A percentile compares a stretch with the other conserved stretches of the same genome.
Conservation (phyloP, 2,329 filamentous ascomycete species). For the Diaporthe australafricana region DNA sequence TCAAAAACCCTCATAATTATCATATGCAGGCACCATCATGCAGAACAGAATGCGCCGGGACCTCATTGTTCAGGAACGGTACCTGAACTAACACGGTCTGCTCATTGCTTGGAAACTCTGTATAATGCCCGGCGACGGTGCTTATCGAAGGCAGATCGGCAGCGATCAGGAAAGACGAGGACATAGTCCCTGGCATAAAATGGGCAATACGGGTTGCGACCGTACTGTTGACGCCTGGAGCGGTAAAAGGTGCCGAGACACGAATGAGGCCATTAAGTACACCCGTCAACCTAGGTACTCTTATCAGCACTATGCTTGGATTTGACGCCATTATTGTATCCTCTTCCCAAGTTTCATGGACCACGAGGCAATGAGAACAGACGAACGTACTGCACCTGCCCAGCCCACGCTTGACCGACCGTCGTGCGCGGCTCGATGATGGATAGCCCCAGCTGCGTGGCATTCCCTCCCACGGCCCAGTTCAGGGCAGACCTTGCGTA, state of each 20-base stretch:
- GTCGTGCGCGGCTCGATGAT: slow-evolving; percentile 46
- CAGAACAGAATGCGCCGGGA: slow-evolving; percentile 45
- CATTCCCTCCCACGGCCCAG: slow-evolving; percentile 44
- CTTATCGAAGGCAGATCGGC: slow-evolving; percentile 45
- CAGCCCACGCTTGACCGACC: slow-evolving; percentile 49
- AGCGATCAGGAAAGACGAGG: slow-evolving; percentile 47
- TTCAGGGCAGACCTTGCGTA: slow-evolving; percentile 47
- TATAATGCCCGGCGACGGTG: slow-evolving; percentile 45
- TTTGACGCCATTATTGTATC: too few relatives aligned
- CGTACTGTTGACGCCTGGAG: slow-evolving; percentile 37
- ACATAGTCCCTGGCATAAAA: slow-evolving; percentile 46
- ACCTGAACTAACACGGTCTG: slow-evolving; percentile 48
- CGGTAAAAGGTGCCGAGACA: slow-evolving; percentile 44
- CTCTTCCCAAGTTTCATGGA: background rate
- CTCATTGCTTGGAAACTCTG: slow-evolving; percentile 50
- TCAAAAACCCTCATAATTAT: background rate
- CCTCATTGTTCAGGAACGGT: slow-evolving; percentile 43
- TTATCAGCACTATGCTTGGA: background rate
- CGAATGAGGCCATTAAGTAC: slow-evolving; percentile 49
- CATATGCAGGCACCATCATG: slow-evolving; percentile 44
- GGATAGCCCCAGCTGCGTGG: slow-evolving; percentile 46
- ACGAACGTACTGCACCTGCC: slow-evolving; percentile 45
- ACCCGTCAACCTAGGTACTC: slow-evolving; percentile 42
- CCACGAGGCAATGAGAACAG: background rate
- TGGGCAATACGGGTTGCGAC: slow-evolving; percentile 42